A percentile compares a stretch with the other conserved stretches of the same genome.
These are phyloP conservation scores for Saccharomycopsis selenospora DNA, from an alignment of 805 yeast species.

Conservation along the genomic window DNA sequence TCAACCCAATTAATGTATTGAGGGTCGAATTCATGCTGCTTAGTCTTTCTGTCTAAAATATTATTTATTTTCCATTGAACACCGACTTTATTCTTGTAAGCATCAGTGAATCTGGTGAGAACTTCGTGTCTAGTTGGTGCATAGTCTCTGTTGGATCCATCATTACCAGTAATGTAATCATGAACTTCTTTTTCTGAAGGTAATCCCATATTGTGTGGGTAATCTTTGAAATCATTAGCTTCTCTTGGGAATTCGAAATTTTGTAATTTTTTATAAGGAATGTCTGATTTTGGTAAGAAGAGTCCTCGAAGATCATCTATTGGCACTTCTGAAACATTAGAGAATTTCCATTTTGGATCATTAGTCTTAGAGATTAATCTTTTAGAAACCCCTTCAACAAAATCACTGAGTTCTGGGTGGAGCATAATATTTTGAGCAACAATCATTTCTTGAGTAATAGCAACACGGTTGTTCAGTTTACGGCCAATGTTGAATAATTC, in stretches of 20 bases:
- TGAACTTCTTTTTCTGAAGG: constrained; percentile 66
- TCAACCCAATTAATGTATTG: constrained; percentile 19
- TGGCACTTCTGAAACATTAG: constrained; percentile 30
- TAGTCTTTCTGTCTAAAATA: constrained; percentile 37
- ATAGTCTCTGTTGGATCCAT: constrained; percentile 54
- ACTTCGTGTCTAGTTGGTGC: constrained; percentile 67
- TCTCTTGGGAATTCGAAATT: constrained; percentile 10
- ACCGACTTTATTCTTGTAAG: constrained; percentile 50
- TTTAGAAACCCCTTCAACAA: constrained; percentile 61
- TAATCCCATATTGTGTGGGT: constrained; percentile 68
- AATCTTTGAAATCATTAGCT: constrained; percentile 23
- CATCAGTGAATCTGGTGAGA: constrained; percentile 48
- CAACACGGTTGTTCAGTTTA: constrained; percentile 49
- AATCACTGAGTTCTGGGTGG: constrained; percentile 46
- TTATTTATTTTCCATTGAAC: constrained; percentile 51
- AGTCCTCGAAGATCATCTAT: constrained; percentile 30
- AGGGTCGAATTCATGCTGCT: constrained; percentile 17
- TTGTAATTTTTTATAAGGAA: constrained; percentile 13
- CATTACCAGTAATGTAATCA: constrained; percentile 61
- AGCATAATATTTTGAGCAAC: constrained; percentile 71
- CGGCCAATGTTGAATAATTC: constrained; percentile 59
- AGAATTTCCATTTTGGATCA: constrained; percentile 44
- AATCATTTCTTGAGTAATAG: constrained; percentile 64
- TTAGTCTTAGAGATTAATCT: constrained; percentile 55
- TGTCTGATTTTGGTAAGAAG: constrained; percentile 6